A percentile compares a stretch with the other conserved stretches of the same genome.
Conservation (phyloP, 2,329 filamentous ascomycete species). For the Lecanosticta acicola region DNA sequence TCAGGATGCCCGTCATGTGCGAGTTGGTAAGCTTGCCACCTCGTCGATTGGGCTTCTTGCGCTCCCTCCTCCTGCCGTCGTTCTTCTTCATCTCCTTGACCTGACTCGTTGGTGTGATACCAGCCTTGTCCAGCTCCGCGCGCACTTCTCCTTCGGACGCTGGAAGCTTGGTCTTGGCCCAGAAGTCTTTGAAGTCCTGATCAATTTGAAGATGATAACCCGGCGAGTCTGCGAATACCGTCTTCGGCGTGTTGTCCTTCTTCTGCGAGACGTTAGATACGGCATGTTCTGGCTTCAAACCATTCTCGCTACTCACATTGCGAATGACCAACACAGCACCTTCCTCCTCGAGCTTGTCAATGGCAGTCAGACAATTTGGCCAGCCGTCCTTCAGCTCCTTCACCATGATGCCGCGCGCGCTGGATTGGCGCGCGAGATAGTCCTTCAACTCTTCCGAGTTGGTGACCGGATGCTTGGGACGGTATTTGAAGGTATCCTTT, state of each 20-base stretch:
- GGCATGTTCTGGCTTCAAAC: not conserved
- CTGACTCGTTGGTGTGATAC: constrained; percentile 78
- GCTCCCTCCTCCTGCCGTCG: constrained; percentile 51
- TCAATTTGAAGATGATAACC: constrained; percentile 54
- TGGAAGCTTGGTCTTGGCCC: constrained; percentile 75
- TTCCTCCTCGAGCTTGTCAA: constrained; percentile 70
- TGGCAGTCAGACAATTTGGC: constrained; percentile 73
- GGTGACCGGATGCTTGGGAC: constrained; percentile 76
- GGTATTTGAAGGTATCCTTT: constrained; percentile 73
- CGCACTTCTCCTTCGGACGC: constrained; percentile 66
- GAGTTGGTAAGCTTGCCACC: constrained; percentile 79
- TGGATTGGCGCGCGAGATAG: constrained; percentile 74
- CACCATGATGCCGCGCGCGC: constrained; percentile 73
- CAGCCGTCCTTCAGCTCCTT: constrained; percentile 95
- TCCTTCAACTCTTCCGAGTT: constrained; percentile 70
- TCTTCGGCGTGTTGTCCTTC: constrained; percentile 81
- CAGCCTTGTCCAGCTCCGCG: constrained; percentile 67
- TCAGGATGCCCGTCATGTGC: constrained; percentile 77
- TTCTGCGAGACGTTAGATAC: constrained; percentile 41
- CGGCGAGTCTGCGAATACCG: constrained; percentile 85
- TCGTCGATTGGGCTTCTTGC: constrained; percentile 67
- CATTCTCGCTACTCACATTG: constrained; percentile 39
- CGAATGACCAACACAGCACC: constrained; percentile 79
- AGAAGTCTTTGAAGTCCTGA: constrained; percentile 74
- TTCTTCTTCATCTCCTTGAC: constrained; percentile 59